Evolutionary conservation across 495 filamentous ascomycete genomes (phyloP).

Genomic region (Hypoxylon fuscum): DNA sequence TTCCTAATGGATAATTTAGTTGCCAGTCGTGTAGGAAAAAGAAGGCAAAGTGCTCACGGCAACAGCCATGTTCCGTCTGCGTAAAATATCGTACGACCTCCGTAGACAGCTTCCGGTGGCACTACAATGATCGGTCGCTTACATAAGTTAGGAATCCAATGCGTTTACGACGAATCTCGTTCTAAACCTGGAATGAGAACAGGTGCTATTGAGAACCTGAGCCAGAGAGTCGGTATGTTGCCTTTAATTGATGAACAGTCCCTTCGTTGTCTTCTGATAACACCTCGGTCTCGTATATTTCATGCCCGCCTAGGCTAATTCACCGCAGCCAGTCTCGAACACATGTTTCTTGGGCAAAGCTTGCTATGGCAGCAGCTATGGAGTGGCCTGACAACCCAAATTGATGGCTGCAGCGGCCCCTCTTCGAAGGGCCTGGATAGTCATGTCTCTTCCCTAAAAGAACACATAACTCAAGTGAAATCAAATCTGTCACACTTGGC

Average conservation of each 20-base stretch:
- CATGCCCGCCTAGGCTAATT: constrained; percentile 1
- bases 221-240: constrained; percentile 42
- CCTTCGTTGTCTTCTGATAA: background rate
- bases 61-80: constrained; percentile 45
- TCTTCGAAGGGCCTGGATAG: background rate
- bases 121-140: background rate
- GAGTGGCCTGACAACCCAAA: constrained; percentile 9
- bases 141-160: constrained; percentile 33
- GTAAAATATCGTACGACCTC: constrained; percentile 39
- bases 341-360: constrained; percentile 34
- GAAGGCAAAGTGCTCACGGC: constrained; percentile 53
- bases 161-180: constrained; percentile 49
- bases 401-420: background rate
- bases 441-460: constrained; percentile 4
- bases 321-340: constrained; percentile 17
- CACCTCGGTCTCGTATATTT: background rate
- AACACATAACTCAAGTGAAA: constrained; percentile 23
- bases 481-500: constrained; percentile 14
- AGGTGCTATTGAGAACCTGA: constrained; percentile 54
- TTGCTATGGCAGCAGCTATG: constrained; percentile 41
- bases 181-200: constrained; percentile 51
- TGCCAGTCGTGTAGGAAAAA: constrained; percentile 55
- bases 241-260: constrained; percentile 31
- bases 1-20: constrained; percentile 10
- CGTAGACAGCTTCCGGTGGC: background rate